phyloP scores from a whole-genome alignment of 495 filamentous ascomycete genomes.

The Venustampulla echinocandica region DNA sequence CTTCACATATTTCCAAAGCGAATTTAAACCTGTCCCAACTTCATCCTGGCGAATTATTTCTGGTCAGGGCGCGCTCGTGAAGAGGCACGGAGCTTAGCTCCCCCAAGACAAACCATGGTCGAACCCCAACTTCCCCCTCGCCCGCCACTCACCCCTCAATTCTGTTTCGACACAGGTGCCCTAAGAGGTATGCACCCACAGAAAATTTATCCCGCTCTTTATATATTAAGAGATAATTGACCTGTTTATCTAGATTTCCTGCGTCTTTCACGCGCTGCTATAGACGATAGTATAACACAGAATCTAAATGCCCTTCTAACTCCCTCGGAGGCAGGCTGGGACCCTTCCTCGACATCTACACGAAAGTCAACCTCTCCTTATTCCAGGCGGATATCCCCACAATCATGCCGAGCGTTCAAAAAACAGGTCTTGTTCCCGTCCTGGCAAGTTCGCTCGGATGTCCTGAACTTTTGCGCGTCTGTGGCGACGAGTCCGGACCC shows the following conservation, averaged over 20 bases:
- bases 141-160: conserved; percentile 71
- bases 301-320: conserved; percentile 86
- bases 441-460: conserved; percentile 79
- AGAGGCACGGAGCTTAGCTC: conserved; percentile 28
- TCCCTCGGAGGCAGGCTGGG: conserved; percentile 62
- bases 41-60: conserved; percentile 40
- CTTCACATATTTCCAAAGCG: background rate
- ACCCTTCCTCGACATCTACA: conserved; percentile 63
- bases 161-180: conserved; percentile 83
- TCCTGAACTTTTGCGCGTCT: conserved; percentile 80
- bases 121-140: conserved; percentile 44
- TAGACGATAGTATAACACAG: conserved; percentile 90
- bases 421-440: conserved; percentile 74
- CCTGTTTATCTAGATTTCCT: conserved; percentile 66
- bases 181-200: conserved; percentile 56
- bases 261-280: conserved; percentile 71
- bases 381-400: conserved; percentile 45
- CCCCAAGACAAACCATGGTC: conserved; percentile 46
- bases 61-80: conserved; percentile 36
- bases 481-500: conserved; percentile 86
- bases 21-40: background rate
- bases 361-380: conserved; percentile 41
- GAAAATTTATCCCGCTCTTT: background rate
- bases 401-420: conserved; percentile 63
- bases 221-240: background rate